Percentiles rank a stretch among this genome's conserved stretches.
phyloP scores from a whole-genome alignment of 371 early-diverging fungal genomes.

The Actinomortierella wolfii region DNA sequence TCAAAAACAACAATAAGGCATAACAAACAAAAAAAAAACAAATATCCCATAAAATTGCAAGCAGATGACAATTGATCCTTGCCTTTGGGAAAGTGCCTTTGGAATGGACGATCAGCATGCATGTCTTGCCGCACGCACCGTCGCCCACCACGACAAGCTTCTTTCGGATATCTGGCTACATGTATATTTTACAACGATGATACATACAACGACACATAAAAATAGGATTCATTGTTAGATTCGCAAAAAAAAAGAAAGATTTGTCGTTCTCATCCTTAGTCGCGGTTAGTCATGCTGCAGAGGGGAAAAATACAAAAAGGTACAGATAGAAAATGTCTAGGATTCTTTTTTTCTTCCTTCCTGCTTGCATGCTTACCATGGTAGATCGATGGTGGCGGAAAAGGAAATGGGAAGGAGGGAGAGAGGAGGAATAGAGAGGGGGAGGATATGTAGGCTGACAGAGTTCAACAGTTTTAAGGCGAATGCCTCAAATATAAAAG shows the following conservation, averaged over 20 bases:
- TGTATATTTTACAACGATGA: too few relatives aligned
- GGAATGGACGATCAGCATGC: constrained; percentile 49
- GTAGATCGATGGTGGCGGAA: not conserved
- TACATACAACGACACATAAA: not conserved
- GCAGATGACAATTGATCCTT: too few relatives aligned
- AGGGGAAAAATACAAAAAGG: not conserved
- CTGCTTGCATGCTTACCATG: not conserved
- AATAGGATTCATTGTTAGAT: not conserved
- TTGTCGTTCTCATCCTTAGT: not conserved
- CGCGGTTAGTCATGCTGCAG: too few relatives aligned
- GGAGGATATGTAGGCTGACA: not conserved
- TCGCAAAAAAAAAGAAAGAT: not conserved
- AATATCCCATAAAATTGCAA: constrained; percentile 1
- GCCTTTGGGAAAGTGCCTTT: constrained; percentile 53
- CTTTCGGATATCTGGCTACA: constrained; percentile 47
- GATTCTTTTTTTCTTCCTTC: not conserved
- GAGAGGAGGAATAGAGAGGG: not conserved
- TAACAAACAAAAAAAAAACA: not conserved
- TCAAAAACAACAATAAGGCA: constrained; percentile 5
- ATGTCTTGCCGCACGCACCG: constrained; percentile 76
- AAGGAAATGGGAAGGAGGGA: not conserved
- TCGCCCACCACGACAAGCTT: constrained; percentile 84
- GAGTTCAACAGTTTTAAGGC: too few relatives aligned
- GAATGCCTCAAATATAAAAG: not conserved
- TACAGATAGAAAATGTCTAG: not conserved